Base-by-base conservation (phyloP, 164 flowering plant genomes). In the Piper longum region DNA sequence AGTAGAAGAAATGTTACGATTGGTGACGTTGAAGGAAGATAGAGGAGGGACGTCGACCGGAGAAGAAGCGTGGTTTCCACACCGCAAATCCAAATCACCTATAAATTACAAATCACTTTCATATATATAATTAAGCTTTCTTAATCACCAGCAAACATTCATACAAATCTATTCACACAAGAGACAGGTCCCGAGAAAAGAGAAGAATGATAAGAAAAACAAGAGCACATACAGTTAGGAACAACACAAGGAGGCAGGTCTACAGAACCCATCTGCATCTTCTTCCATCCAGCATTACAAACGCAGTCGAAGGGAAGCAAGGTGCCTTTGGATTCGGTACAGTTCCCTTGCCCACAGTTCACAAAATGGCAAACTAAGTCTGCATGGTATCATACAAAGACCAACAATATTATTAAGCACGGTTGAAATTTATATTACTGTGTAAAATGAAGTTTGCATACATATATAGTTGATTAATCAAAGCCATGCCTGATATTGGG, bases 211-310 rank as follows among this genome's bases (percentile, higher is more conserved):
- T 4, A 36, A 14, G 17, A 26, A 57, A 39, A 57, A 7, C 4
- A 41, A 26, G 13, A 26, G 59, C 12, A 36, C 42, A 26, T 57
- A 57, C 60, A 57, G 41, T 57, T 18, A 41, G 60, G 60, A 57
- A 57, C 6, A 57, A 57, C 16, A 41, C 60, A 57, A 6, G 60
- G 60, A 57, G 60, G 60, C 5, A 57, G 60, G 41, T 6, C 60
- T 14, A 57, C 0, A 4, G 2, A 11, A 16, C 60, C 60, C 41
- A 57, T 26, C 8, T 17, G 16, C 2, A 57, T 7, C 60, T 57
- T 36, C 26, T 57, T 57, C 60, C 60, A 57, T 18, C 60, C 60
- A 7, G 60, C 41, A 11, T 57, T 57, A 26, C 60, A 57, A 2
- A 4, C 26, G 26, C 60, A 57, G 14, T 57, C 60, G 41, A 57